These are phyloP conservation scores for Cryptosporidium baileyi DNA, from an alignment of 169 alveolate species.

Conservation along the genomic window DNA sequence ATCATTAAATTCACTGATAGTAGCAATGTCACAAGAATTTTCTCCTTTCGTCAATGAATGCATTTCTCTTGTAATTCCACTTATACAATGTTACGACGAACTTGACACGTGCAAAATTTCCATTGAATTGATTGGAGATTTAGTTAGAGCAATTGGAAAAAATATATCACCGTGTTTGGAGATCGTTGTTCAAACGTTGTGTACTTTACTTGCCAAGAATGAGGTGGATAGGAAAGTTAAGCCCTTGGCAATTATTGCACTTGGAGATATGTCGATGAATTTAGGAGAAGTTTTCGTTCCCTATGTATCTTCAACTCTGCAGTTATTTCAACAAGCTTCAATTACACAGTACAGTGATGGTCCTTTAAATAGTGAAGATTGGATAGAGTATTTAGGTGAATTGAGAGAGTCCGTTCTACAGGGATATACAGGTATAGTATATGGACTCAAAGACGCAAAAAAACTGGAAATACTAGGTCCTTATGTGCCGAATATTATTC, in stretches of 20 bases:
- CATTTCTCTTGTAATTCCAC: slow-evolving; percentile 26
- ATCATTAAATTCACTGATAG: slow-evolving; percentile 36
- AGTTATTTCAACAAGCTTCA: slow-evolving; percentile 86
- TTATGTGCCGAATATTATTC: slow-evolving; percentile 83
- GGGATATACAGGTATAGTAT: slow-evolving; percentile 86
- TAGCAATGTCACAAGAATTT: slow-evolving; percentile 51
- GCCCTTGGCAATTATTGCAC: slow-evolving; percentile 84
- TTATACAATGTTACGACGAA: slow-evolving; percentile 51
- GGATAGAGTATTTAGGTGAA: slow-evolving; percentile 87
- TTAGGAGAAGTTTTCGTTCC: slow-evolving; percentile 80
- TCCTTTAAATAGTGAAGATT: slow-evolving; percentile 88
- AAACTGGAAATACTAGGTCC: slow-evolving; percentile 77
- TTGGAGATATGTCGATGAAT: slow-evolving; percentile 90
- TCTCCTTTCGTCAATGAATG: slow-evolving; percentile 53
- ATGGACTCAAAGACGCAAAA: slow-evolving; percentile 86
- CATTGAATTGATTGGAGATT: slow-evolving; percentile 38
- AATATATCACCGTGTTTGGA: slow-evolving; percentile 29
- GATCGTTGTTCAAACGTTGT: slow-evolving; percentile 28
- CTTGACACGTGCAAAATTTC: slow-evolving; percentile 58
- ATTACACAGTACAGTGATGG: slow-evolving; percentile 85
- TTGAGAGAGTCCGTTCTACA: slow-evolving; percentile 87
- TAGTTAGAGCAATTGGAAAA: slow-evolving; percentile 64
- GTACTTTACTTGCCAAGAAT: slow-evolving; percentile 45
- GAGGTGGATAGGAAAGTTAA: slow-evolving; percentile 85
- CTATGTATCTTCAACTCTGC: slow-evolving; percentile 80